phyloP scores from a whole-genome alignment of 2,329 filamentous ascomycete genomes.

The Onygenales sp. region DNA sequence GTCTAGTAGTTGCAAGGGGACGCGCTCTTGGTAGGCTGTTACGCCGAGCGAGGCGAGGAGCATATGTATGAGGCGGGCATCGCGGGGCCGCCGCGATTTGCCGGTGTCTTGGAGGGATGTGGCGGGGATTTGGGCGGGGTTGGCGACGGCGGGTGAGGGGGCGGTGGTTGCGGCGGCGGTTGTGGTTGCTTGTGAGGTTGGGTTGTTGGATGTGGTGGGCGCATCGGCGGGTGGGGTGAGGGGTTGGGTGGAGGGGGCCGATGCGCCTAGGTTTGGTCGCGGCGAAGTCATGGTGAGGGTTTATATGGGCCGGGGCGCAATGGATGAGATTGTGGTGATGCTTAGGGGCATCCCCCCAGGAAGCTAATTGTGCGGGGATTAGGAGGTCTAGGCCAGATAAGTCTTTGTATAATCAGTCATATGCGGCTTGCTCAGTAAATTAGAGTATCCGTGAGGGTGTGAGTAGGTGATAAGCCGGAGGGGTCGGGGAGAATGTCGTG shows the following conservation, averaged over 20 bases:
- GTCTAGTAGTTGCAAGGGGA: conserved; percentile 43
- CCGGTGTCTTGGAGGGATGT: conserved; percentile 39
- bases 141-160: conserved; percentile 11
- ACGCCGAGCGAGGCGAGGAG: conserved; percentile 41
- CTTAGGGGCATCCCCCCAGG: neutral
- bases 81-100: conserved; percentile 38
- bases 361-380: too few species aligned
- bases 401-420: too few species aligned
- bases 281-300: conserved; percentile 5
- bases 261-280: conserved; percentile 15
- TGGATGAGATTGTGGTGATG: neutral
- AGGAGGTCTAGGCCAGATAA: too few species aligned
- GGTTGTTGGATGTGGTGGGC: conserved; percentile 17
- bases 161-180: conserved; percentile 11
- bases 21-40: conserved; percentile 43
- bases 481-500: too few species aligned
- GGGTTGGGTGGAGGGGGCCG: conserved; percentile 26
- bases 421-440: too few species aligned
- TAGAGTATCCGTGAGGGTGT: too few species aligned
- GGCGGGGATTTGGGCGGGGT: conserved; percentile 29
- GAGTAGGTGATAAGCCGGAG: too few species aligned
- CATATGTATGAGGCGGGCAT: conserved; percentile 43
- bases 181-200: conserved; percentile 14
- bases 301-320: neutral
- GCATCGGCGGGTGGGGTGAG: conserved; percentile 36